A percentile compares a stretch with the other conserved stretches of the same genome.
Evolutionary conservation across 257 asterid species (phyloP).

Genomic region (Solanum rostratum): DNA sequence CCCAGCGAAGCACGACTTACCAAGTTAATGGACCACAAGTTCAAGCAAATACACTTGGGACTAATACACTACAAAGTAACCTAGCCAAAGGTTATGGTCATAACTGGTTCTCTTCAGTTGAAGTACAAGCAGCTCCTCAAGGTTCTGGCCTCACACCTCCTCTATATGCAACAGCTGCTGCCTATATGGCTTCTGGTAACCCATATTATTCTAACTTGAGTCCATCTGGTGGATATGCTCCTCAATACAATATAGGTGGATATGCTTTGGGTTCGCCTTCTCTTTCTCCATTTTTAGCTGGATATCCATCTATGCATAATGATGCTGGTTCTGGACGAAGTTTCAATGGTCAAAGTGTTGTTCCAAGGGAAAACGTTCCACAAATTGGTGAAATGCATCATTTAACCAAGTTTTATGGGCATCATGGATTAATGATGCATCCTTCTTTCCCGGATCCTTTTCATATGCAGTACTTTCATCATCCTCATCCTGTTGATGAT

Average conservation of each 20-base stretch:
- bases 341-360: slow-evolving; percentile 38
- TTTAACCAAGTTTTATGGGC: slow-evolving; percentile 51
- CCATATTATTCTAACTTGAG: slow-evolving; percentile 36
- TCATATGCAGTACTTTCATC: slow-evolving; percentile 64
- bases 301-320: slow-evolving; percentile 46
- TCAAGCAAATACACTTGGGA: slow-evolving; percentile 26
- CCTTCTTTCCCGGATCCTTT: slow-evolving; percentile 53
- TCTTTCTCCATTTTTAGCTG: slow-evolving; percentile 48
- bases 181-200: slow-evolving; percentile 60
- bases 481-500: slow-evolving; percentile 43
- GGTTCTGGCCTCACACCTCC: slow-evolving; percentile 49
- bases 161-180: slow-evolving; percentile 55
- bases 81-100: slow-evolving; percentile 20
- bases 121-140: slow-evolving; percentile 37
- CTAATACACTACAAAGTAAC: slow-evolving; percentile 14
- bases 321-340: slow-evolving; percentile 53
- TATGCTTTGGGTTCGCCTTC: slow-evolving; percentile 52
- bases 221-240: slow-evolving; percentile 50
- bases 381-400: slow-evolving; percentile 37
- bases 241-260: slow-evolving; percentile 56
- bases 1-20: slow-evolving; percentile 28
- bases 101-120: slow-evolving; percentile 26
- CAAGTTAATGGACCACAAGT: slow-evolving; percentile 34
- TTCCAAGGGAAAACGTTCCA: slow-evolving; percentile 29
- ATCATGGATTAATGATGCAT: slow-evolving; percentile 50